Conservation (phyloP, 208 protist genomes). For the Trypanosoma boissoni region DNA sequence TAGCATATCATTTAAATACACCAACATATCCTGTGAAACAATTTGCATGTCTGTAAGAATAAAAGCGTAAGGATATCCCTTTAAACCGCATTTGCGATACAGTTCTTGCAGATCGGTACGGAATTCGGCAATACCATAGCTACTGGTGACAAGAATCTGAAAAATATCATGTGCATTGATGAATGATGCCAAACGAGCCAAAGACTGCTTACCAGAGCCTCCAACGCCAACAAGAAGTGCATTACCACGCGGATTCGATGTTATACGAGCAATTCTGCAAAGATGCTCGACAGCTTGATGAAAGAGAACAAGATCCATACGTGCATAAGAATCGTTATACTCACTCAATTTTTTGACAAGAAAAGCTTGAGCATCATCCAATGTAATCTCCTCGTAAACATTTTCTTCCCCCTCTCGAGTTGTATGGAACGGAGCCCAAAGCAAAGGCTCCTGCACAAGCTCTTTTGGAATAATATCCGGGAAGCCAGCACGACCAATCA, state of each 20-base stretch:
- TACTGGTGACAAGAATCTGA: conserved; percentile 97
- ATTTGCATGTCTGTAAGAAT: conserved; percentile 98
- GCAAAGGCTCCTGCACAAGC: conserved; percentile 84
- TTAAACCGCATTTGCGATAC: conserved; percentile 95
- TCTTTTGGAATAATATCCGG: conserved; percentile 82
- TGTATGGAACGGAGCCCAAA: conserved; percentile 94
- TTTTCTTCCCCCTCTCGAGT: conserved; percentile 86
- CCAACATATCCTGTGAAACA: conserved; percentile 95
- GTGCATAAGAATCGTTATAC: conserved; percentile 96
- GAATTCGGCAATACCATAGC: conserved; percentile 96
- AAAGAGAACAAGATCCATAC: conserved; percentile 98
- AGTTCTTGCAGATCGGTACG: conserved; percentile 94
- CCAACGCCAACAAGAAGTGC: conserved; percentile 95
- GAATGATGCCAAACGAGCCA: conserved; percentile 95
- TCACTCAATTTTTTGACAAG: conserved; percentile 91
- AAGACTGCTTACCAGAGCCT: conserved; percentile 93
- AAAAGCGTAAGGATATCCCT: conserved; percentile 94
- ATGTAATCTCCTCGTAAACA: conserved; percentile 86
- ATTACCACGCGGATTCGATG: conserved; percentile 94
- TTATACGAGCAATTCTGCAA: conserved; percentile 95
- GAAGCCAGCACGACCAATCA: conserved; percentile 80
- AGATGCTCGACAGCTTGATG: conserved; percentile 98
- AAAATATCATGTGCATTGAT: conserved; percentile 97
- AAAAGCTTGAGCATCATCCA: conserved; percentile 73
- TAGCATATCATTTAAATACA: conserved; percentile 98